Conservation (phyloP, 2,329 filamentous ascomycete genomes). For the Colletotrichum sp. region DNA sequence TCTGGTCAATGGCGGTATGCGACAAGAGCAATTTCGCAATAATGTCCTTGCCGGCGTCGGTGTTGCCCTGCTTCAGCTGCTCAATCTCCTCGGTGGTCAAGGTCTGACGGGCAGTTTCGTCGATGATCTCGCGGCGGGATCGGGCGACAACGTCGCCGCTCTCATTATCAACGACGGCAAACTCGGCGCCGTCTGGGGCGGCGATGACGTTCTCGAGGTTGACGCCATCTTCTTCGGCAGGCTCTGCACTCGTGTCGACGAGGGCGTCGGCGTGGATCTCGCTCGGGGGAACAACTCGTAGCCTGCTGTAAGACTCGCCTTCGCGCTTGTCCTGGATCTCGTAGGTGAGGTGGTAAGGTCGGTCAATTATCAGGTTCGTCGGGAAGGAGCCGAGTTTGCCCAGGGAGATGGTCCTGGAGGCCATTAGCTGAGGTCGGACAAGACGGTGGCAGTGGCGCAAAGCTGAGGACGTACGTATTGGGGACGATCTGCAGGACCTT, state of each 20-base stretch:
- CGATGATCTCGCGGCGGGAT: conserved; percentile 63
- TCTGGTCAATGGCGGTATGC: conserved; percentile 89
- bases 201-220: conserved; percentile 48
- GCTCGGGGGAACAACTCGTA: conserved; percentile 79
- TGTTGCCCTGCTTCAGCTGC: conserved; percentile 74
- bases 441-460: neutral
- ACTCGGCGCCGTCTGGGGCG: conserved; percentile 41
- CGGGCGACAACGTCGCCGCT: conserved; percentile 52
- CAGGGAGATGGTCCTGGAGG: conserved; percentile 76
- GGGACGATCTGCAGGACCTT: conserved; percentile 62
- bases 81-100: conserved; percentile 79
- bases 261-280: conserved; percentile 86
- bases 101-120: conserved; percentile 72
- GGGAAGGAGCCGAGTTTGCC: conserved; percentile 94
- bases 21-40: conserved; percentile 92
- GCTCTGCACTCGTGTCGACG: conserved; percentile 44
- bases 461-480: conserved; percentile 54
- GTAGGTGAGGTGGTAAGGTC: conserved; percentile 90
- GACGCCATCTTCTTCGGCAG: conserved; percentile 35
- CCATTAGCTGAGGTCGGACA: neutral
- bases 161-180: conserved; percentile 46
- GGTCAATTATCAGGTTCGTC: conserved; percentile 86
- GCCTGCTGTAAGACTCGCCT: conserved; percentile 66
- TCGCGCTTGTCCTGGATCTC: conserved; percentile 78
- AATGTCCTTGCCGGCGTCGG: conserved; percentile 82